Evolutionary conservation across 306 rosid genomes (phyloP).

Genomic region (Rubus parviflorus): DNA sequence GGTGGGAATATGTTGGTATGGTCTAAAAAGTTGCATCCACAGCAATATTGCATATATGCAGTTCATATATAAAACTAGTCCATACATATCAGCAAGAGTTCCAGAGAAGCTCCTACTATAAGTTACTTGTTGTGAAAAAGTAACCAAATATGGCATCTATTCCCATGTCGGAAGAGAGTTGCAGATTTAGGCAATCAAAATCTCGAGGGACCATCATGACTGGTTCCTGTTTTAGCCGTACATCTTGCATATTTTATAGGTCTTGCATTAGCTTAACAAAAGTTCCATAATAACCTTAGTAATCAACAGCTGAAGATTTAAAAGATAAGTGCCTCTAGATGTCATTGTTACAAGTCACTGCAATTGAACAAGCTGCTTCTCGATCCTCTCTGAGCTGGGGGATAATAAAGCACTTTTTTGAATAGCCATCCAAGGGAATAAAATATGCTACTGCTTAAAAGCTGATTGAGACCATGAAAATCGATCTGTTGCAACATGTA

Average conservation of each 20-base stretch:
- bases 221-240: not conserved
- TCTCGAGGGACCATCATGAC: not conserved
- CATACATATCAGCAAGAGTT: not conserved
- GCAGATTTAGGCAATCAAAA: conserved; percentile 14
- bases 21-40: not conserved
- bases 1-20: not conserved
- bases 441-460: conserved; percentile 24
- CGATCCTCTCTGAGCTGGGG: conserved; percentile 15
- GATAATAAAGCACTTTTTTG: conserved; percentile 5
- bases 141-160: conserved; percentile 25
- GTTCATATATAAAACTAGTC: not conserved
- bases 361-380: conserved; percentile 18
- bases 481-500: conserved; percentile 23
- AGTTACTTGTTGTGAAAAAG: conserved; percentile 10
- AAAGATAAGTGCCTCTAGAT: not conserved
- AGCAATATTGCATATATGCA: not conserved
- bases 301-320: not conserved
- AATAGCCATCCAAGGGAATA: conserved; percentile 28
- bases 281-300: not conserved
- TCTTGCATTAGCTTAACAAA: not conserved
- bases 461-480: conserved; percentile 25
- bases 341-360: conserved; percentile 9
- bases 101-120: conserved; percentile 1
- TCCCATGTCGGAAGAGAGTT: conserved; percentile 20
- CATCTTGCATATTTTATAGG: not conserved